phyloP scores from a whole-genome alignment of 2,329 filamentous ascomycete species.

The Myriosclerotinia duriaeana region DNA sequence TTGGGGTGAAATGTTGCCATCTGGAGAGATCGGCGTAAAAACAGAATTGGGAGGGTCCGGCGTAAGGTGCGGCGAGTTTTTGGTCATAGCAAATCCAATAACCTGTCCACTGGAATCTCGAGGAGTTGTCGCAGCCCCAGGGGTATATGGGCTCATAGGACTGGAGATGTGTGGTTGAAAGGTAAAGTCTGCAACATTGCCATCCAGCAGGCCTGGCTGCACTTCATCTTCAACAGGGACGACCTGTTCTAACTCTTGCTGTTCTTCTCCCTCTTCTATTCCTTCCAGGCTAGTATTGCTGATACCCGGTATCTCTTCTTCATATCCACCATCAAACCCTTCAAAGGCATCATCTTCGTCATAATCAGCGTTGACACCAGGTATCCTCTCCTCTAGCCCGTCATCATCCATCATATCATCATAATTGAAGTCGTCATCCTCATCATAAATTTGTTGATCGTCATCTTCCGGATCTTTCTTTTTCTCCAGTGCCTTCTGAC shows the following conservation, averaged over 20 bases:
- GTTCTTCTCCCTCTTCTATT: constrained; percentile 44
- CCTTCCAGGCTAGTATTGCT: constrained; percentile 33
- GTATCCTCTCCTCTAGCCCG: constrained; percentile 60
- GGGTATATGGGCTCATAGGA: constrained; percentile 51
- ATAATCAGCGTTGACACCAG: constrained; percentile 53
- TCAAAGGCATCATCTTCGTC: constrained; percentile 34
- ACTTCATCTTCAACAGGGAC: constrained; percentile 23
- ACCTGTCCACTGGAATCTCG: constrained; percentile 54
- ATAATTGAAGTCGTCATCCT: constrained; percentile 61
- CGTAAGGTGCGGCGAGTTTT: constrained; percentile 34
- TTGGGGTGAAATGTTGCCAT: constrained; percentile 15
- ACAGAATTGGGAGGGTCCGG: constrained; percentile 12
- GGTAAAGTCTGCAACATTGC: constrained; percentile 35
- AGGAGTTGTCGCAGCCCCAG: constrained; percentile 52
- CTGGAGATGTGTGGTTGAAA: constrained; percentile 50
- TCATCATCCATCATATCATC: constrained; percentile 59
- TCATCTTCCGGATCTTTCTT: constrained; percentile 44
- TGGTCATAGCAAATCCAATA: constrained; percentile 54
- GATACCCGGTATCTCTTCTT: constrained; percentile 28
- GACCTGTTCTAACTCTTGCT: constrained; percentile 13
- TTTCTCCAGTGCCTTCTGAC: constrained; percentile 64
- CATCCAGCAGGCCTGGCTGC: constrained; percentile 17
- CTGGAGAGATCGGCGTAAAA: constrained; percentile 29
- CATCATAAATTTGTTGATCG: constrained; percentile 43
- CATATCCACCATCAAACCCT: constrained; percentile 28